phyloP scores from a whole-genome alignment of 2,329 filamentous ascomycete genomes.

The Ophiostoma piceae region DNA sequence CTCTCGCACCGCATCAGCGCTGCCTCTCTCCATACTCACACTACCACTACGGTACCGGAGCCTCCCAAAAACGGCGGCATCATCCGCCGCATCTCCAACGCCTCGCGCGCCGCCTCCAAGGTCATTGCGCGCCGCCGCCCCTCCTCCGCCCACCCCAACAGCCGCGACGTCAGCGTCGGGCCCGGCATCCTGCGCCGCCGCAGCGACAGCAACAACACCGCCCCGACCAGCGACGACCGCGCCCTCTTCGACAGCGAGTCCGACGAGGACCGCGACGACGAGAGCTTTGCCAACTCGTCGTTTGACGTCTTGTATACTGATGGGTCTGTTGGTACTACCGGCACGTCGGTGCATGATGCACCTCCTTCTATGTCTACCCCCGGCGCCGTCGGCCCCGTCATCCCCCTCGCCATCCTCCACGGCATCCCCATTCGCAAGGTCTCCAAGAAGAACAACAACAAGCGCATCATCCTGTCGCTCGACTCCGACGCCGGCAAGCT shows the following conservation, averaged over 20 bases:
- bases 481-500: constrained; percentile 82
- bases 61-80: constrained; percentile 42
- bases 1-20: constrained; percentile 55
- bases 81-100: constrained; percentile 79
- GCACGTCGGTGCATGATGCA: constrained; percentile 39
- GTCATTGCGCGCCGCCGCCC: constrained; percentile 63
- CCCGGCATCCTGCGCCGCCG: constrained; percentile 77
- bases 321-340: constrained; percentile 36
- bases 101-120: constrained; percentile 57
- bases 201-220: constrained; percentile 80
- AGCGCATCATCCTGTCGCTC: constrained; percentile 65
- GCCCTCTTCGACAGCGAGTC: constrained; percentile 44
- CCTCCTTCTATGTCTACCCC: constrained; percentile 26
- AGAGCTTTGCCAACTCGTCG: constrained; percentile 30
- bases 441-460: constrained; percentile 78
- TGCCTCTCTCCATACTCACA: constrained; percentile 52
- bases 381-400: constrained; percentile 56
- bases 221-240: constrained; percentile 40
- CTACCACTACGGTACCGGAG: constrained; percentile 34
- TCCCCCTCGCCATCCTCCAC: constrained; percentile 69
- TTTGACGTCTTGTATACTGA: constrained; percentile 26
- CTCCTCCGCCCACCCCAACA: constrained; percentile 69
- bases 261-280: constrained; percentile 51
- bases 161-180: constrained; percentile 81
- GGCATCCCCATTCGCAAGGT: constrained; percentile 78